Percentiles rank a stretch among this genome's conserved stretches.
These are phyloP conservation scores for Metarhizium guizhouense DNA, from an alignment of 2,329 filamentous ascomycete species.

Conservation along the genomic window DNA sequence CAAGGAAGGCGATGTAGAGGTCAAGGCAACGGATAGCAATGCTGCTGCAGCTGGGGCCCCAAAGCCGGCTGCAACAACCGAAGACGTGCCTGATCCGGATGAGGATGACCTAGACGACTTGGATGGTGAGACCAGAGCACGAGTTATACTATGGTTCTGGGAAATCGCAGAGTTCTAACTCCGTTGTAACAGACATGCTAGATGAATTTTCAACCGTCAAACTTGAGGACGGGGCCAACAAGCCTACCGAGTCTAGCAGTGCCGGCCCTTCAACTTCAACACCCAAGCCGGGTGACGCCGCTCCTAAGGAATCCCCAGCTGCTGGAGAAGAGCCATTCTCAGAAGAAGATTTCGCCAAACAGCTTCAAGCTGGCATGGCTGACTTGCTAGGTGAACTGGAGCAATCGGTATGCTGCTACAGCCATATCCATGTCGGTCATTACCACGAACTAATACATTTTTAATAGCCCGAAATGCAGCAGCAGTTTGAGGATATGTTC, in stretches of 20 bases:
- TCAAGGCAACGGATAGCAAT: constrained; percentile 10
- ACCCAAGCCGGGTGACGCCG: constrained; percentile 21
- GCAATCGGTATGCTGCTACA: constrained; percentile 37
- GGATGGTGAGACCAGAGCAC: constrained; percentile 51
- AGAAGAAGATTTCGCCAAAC: constrained; percentile 74
- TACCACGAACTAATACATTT: not conserved
- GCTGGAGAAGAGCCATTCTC: constrained; percentile 34
- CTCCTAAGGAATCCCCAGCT: constrained; percentile 13
- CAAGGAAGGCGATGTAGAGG: constrained; percentile 14
- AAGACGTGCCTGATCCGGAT: constrained; percentile 75
- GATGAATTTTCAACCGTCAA: constrained; percentile 75
- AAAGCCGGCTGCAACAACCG: constrained; percentile 15
- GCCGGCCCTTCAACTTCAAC: constrained; percentile 21
- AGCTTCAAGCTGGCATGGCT: constrained; percentile 87
- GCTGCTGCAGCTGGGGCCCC: constrained; percentile 3
- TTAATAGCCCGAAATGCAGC: constrained; percentile 58
- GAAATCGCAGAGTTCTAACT: constrained; percentile 3
- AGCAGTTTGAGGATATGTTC: constrained; percentile 70
- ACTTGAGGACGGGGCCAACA: constrained; percentile 24
- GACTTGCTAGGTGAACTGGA: constrained; percentile 67
- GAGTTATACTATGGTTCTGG: not conserved
- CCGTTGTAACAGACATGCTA: constrained; percentile 61
- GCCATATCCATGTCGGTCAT: not conserved
- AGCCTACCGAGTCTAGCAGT: constrained; percentile 13
- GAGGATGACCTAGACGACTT: constrained; percentile 89